phyloP scores from a whole-genome alignment of 139 green algal species.

The Volvox africanus region DNA sequence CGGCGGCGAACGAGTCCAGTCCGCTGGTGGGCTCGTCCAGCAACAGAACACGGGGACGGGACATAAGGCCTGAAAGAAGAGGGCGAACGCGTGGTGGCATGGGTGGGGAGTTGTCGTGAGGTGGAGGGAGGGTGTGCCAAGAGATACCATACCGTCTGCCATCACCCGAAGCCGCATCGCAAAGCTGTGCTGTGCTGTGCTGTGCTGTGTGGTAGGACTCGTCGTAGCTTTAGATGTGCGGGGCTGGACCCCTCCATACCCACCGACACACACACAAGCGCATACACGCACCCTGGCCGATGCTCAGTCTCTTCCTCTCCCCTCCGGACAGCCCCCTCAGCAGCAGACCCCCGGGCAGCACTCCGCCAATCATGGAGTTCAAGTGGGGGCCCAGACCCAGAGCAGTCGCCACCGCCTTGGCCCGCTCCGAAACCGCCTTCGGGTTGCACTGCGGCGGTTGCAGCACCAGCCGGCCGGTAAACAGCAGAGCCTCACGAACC shows the following conservation, averaged over 20 bases:
- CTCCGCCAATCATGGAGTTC: slow-evolving; percentile 65
- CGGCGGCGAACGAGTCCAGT: slow-evolving; percentile 70
- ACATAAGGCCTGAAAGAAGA: slow-evolving; percentile 14
- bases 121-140: not conserved
- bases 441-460: slow-evolving; percentile 12
- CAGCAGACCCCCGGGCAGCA: slow-evolving; percentile 67
- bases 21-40: slow-evolving; percentile 88
- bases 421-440: slow-evolving; percentile 3
- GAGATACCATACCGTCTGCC: too few species aligned
- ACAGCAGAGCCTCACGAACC: slow-evolving; percentile 48
- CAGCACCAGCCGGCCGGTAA: slow-evolving; percentile 47
- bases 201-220: not conserved
- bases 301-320: slow-evolving; percentile 66
- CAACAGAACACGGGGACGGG: slow-evolving; percentile 73
- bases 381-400: slow-evolving; percentile 47
- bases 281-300: slow-evolving; percentile 56
- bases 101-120: not conserved
- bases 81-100: not conserved
- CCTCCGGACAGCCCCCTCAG: slow-evolving; percentile 73
- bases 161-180: too few species aligned
- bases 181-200: too few species aligned
- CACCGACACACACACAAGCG: not conserved
- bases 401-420: slow-evolving; percentile 28
- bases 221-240: not conserved
- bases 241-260: not conserved